Conservation (phyloP, 2,329 filamentous ascomycete species). For the Bipolaris zeicola region DNA sequence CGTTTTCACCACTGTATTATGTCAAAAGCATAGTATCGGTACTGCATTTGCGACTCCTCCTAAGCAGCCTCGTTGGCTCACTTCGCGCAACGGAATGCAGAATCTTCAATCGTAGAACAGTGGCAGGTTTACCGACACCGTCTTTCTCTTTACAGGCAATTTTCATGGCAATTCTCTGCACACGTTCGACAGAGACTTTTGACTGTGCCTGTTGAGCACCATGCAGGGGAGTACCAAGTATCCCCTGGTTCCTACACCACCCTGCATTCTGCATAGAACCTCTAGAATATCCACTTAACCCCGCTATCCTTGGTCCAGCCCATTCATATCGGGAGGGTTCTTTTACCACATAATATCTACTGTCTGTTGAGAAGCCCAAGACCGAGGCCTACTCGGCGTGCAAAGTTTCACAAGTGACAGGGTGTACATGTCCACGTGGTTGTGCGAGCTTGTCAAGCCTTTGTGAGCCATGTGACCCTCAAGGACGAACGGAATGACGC, state of each 20-base stretch:
- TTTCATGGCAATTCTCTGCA: not conserved
- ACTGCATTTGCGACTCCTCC: conserved; percentile 3
- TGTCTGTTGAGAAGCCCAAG: no score
- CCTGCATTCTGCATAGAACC: conserved; percentile 2
- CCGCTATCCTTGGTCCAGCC: not conserved
- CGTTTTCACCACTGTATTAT: not conserved
- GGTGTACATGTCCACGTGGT: not conserved
- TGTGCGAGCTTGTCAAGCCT: not conserved
- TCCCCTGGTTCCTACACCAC: not conserved
- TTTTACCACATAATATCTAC: not conserved
- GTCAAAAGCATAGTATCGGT: not conserved
- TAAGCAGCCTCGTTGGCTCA: not conserved
- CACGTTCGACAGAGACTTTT: not conserved
- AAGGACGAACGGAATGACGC: not conserved
- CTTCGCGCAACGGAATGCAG: not conserved
- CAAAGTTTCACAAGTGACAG: not conserved
- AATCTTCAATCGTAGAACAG: not conserved
- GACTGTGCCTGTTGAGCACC: not conserved
- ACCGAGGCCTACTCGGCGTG: not conserved
- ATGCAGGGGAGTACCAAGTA: not conserved
- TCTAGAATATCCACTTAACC: not conserved
- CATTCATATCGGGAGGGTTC: not conserved
- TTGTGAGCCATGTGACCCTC: not conserved
- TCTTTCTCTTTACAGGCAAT: not conserved
- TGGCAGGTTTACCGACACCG: conserved; percentile 3